Evolutionary conservation across 2,329 filamentous ascomycete genomes (phyloP), one percentile per base, ranked within the genome.

Genomic region (Colletotrichum orchidophilum): DNA sequence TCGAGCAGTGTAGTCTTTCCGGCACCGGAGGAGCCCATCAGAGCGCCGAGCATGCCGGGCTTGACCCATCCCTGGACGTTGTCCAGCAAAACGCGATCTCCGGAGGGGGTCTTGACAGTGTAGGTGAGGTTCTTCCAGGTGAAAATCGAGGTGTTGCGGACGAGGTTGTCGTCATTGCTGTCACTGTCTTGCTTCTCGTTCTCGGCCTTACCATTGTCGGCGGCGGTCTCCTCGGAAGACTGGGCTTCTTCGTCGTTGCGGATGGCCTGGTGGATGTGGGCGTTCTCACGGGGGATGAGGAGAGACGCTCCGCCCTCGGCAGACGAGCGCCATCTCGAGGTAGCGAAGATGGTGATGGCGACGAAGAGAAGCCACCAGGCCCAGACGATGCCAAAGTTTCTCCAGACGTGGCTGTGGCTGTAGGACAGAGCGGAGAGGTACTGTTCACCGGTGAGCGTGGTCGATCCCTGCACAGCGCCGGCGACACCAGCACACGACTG

Each of bases 1-100:
- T 97, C 94, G 7, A 97, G 84, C 3, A 97, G 87, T 0, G 94
- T 96, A 0, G 94, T 97, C 81, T 97, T 97, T 62, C 94, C 94
- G 18, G 94, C 94, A 74, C 93, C 94, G 12, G 91, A 93, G 2
- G 93, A 90, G 76, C 93, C 92, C 93, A 95, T 94, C n/a, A 96
- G 84, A 5, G 93, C 93, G 3, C 91, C 94, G 24, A 95, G 81
- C 73, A 91, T 94, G 55, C 93, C 68, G 49, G 94, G 93, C 80
- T 94, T 94, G 66, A 95, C 92, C 90, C 92, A 97, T 3, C 94
- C 94, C 74, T 95, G 90, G 1, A 97, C 92, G 67, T 96, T 88
- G 73, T 96, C 91, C 8, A 97, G 84, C 69, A 97, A 90, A 13
- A 88, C 84, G 9, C 92, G 89, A 87, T 94, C 83, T 3, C 88